phyloP scores from a whole-genome alignment of 129 eudicot species.

The Daucus carota region DH1_v3.0 NC_030382.2:53243001-53243500 shows the following conservation, averaged over 20 bases:
- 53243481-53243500: neutral
- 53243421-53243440: neutral
- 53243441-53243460: neutral
- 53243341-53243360: neutral
- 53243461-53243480: too few relatives aligned
- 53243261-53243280: neutral
- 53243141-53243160: neutral
- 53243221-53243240: neutral
- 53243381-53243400: neutral
- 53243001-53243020: neutral
- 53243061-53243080: too few relatives aligned
- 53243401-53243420: neutral
- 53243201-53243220: neutral
- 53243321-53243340: neutral
- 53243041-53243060: neutral
- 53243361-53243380: neutral
- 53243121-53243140: neutral
- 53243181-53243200: neutral
- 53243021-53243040: neutral
- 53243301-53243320: neutral
- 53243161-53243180: neutral
- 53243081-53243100: neutral
- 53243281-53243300: neutral
- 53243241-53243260: neutral
- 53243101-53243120: neutral